A percentile compares a stretch with the other conserved stretches of the same genome.
phyloP scores from a whole-genome alignment of 2,329 filamentous ascomycete species.

The Neopestalotiopsis clavispora region DNA sequence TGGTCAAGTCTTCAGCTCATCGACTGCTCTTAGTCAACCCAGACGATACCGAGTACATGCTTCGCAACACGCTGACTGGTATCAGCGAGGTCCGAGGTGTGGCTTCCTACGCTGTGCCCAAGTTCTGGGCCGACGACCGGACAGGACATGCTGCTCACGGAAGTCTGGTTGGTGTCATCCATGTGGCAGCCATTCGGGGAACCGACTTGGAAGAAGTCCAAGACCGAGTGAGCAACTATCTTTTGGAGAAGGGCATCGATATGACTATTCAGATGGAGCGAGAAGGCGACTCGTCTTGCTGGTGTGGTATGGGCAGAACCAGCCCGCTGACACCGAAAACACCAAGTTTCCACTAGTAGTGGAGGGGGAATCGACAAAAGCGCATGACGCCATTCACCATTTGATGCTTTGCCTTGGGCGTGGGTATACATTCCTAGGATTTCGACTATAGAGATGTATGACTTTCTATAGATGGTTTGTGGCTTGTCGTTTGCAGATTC shows the following conservation, averaged over 20 bases:
- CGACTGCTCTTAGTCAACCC: constrained; percentile 85
- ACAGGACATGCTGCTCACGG: constrained; percentile 47
- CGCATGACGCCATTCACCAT: background rate
- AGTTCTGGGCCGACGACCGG: constrained; percentile 89
- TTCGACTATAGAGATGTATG: background rate
- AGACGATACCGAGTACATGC: constrained; percentile 82
- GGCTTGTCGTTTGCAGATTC: background rate
- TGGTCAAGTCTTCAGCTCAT: constrained; percentile 84
- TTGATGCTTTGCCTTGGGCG: background rate
- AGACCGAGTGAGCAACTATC: constrained; percentile 74
- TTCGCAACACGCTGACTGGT: constrained; percentile 85
- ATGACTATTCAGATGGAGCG: constrained; percentile 87
- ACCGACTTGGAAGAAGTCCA: constrained; percentile 84
- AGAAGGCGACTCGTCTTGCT: constrained; percentile 73
- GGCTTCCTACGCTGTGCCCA: constrained; percentile 81
- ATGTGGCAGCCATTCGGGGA: constrained; percentile 75
- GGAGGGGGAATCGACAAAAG: background rate
- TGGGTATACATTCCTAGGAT: background rate
- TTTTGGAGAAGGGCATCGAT: constrained; percentile 75
- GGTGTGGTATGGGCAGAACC: constrained; percentile 56
- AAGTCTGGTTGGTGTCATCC: constrained; percentile 80
- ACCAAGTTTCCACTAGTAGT: constrained; percentile 12
- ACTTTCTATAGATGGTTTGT: background rate
- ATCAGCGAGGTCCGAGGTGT: constrained; percentile 84
- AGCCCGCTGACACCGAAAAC: constrained; percentile 36